These are phyloP conservation scores for Fomitopsis pinicola DNA, from an alignment of 1,284 basidiomycete species.

Conservation along the genomic window DNA sequence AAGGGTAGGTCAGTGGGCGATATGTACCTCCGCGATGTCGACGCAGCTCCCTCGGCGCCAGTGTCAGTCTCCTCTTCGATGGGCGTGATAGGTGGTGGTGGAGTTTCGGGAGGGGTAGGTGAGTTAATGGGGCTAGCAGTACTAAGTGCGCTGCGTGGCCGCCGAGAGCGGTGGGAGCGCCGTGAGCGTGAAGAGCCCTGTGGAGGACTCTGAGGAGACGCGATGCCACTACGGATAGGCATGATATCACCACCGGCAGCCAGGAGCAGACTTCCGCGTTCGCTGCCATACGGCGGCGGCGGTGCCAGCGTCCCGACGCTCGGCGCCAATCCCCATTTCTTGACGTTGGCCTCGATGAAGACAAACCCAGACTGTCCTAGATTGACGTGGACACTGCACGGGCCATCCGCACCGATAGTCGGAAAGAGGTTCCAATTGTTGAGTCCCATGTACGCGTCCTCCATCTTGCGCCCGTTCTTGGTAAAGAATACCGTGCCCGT, in stretches of 20 bases:
- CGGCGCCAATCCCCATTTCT: slow-evolving; percentile 96
- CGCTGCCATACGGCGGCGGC: slow-evolving; percentile 92
- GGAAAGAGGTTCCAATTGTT: slow-evolving; percentile 92
- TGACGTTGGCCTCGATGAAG: slow-evolving; percentile 97
- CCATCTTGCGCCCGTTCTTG: slow-evolving; percentile 90
- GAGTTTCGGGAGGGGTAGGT: slow-evolving; percentile 47
- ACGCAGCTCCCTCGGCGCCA: slow-evolving; percentile 33
- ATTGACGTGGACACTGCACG: slow-evolving; percentile 93
- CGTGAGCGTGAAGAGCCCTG: slow-evolving; percentile 50
- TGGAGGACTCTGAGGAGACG: slow-evolving; percentile 39
- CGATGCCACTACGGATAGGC: slow-evolving; percentile 31
- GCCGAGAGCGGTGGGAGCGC: slow-evolving; percentile 55
- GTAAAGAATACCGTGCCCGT: slow-evolving; percentile 98
- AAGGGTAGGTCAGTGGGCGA: slow-evolving; percentile 64
- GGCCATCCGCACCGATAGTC: slow-evolving; percentile 90
- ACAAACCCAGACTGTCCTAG: slow-evolving; percentile 95
- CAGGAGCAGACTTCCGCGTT: slow-evolving; percentile 88
- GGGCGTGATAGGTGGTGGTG: slow-evolving; percentile 75
- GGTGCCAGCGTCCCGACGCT: slow-evolving; percentile 94
- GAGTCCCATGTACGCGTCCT: slow-evolving; percentile 89
- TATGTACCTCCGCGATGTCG: slow-evolving; percentile 49
- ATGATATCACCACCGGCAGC: slow-evolving; percentile 75
- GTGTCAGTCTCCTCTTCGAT: slow-evolving; percentile 58
- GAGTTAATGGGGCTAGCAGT: slow-evolving; percentile 33
- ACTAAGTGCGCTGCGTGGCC: slow-evolving; percentile 30